phyloP scores from a whole-genome alignment of 164 flowering plant species.

The Vitis riparia region DNA sequence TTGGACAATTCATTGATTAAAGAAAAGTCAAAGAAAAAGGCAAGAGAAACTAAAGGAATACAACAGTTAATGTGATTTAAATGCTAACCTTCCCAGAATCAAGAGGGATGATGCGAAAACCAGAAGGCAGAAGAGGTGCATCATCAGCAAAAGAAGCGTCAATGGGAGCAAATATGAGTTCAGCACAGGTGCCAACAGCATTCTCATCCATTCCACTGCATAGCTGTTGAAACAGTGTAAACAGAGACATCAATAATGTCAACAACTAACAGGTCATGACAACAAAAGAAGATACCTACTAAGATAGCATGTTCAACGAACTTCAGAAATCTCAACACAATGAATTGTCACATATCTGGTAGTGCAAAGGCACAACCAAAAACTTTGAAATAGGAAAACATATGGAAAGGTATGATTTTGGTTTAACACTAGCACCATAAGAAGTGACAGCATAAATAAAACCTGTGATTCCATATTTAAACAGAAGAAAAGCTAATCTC shows the following conservation, averaged over 20 bases:
- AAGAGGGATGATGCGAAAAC: constrained; percentile 94
- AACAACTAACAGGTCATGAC: not conserved
- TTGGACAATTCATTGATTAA: constrained; percentile 1
- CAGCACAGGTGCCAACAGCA: constrained; percentile 89
- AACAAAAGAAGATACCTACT: not conserved
- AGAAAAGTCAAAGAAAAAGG: not conserved
- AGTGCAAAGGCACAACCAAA: too few species aligned
- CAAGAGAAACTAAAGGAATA: not conserved
- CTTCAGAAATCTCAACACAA: too few species aligned
- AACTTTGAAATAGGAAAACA: too few species aligned
- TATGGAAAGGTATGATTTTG: too few species aligned
- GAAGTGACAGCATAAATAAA: too few species aligned
- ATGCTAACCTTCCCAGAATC: constrained; percentile 66
- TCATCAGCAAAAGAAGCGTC: constrained; percentile 97
- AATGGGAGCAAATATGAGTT: constrained; percentile 96
- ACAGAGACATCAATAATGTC: not conserved
- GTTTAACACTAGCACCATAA: too few species aligned
- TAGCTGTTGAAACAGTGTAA: constrained; percentile 40
- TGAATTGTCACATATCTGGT: too few species aligned
- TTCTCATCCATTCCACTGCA: constrained; percentile 97
- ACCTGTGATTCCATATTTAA: too few species aligned
- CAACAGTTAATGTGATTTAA: not conserved
- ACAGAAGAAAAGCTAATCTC: too few species aligned
- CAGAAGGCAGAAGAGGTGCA: constrained; percentile 96
- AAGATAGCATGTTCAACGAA: not conserved